Base-by-base conservation (phyloP, 2,329 filamentous ascomycete genomes). In the Diaporthe ampelina region DNA sequence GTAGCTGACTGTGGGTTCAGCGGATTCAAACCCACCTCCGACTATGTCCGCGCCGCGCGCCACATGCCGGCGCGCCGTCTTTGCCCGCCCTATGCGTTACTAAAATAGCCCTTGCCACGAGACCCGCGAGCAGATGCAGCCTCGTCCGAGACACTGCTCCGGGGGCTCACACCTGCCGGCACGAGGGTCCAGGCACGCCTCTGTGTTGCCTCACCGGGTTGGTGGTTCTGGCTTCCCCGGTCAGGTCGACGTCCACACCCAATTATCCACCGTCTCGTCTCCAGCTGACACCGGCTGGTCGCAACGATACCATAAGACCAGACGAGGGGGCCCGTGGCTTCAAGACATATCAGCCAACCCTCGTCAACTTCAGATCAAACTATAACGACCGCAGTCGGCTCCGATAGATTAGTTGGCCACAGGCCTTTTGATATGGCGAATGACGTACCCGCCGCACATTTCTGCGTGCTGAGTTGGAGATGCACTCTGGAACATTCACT, bases 101-200 rank as follows among this genome's bases (percentile, higher is more conserved):
- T 4, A 67, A 67, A 67, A 67, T 67, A 67, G 63, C 45, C 7
- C 63, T n/a, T n/a, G 9, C 45, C 61, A 67, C 43, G 45, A 37
- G 61, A 52, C 45, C 15, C 29, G 43, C n/a, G 61, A n/a, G 61
- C 45, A 52, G n/a, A 26, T 54, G 48, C 32, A 54, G 45, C 48
- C 63, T 54, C 48, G 63, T 68, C 48, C 63, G 63, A 68, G 63
- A 52, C 63, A 67, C 26, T 26, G 45, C 45, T 32, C 29, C 29
- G 19, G 43, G 61, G 32, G 17, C 29, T 50, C 43, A 48, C 32
- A 21, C 24, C 43, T 35, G 43, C 61, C 43, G 29, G 29, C 29
- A 29, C 29, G 29, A 29, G 3, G 29, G 29, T 13, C 3, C 40
- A 48, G 37, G 17, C 26, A 43, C 40, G 24, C 40, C 59, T 32